Evolutionary conservation across 768 basidiomycete species (phyloP), one percentile per base, ranked within the genome.

Genomic region (Boletus barrowsii): DNA sequence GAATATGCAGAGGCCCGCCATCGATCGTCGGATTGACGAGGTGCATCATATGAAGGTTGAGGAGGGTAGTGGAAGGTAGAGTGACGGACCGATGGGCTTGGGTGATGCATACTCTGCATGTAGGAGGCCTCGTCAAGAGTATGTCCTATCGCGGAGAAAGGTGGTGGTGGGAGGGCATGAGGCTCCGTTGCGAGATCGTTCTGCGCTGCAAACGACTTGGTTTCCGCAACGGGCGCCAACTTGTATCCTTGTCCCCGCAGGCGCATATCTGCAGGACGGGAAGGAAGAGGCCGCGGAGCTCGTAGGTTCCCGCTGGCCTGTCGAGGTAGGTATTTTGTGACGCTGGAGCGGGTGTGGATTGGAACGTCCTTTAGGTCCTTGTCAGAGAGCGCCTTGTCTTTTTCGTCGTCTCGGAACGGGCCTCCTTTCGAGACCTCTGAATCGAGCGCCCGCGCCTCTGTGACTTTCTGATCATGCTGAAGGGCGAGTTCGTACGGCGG

Each of bases 381-480:
- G 33, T 55, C 49, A n/a, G 47, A 32, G 43, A 59, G 13, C 56
- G 55, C 35, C 60, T 66, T 20, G 35, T 61, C 59, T 9, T 55
- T 59, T 15, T 68, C 65, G 15, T 62, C 42, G 42, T 42, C 51
- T n/a, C 32, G 51, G 24, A 61, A 49, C 20, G 58, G 57, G 30
- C 46, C 13, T 4, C 20, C 26, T 18, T 63, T 64, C 20, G 59
- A 47, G 13, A 50, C 26, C 33, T 56, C 54, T 8, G 42, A 51
- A 3, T 36, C 30, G 33, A 54, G 54, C 6, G 33, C 44, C 35
- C 62, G 64, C 3, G 48, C 20, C 20, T 56, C 44, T 45, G 75
- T 63, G 40, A 79, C 70, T 68, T 84, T 87, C 45, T 72, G 77
- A 64, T 87, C 82, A 44, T 78, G 81, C 40, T 71, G 63, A 20